Conservation (phyloP, 306 rosid species). For the Pyrus betulifolia region DNA sequence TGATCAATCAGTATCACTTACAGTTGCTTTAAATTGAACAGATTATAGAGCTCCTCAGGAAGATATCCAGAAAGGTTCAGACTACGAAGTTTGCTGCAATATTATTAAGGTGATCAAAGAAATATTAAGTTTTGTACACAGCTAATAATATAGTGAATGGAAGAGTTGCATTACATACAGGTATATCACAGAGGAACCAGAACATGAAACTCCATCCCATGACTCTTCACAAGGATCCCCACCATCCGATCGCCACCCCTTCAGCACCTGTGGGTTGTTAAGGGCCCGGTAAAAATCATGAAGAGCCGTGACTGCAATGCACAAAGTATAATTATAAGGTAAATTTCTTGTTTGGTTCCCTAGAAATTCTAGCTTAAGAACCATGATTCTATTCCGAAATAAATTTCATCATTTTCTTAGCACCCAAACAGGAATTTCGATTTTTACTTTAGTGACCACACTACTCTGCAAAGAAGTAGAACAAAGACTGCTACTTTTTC, state of each 20-base stretch:
- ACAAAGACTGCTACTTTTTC: not conserved
- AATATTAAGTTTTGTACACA: not conserved
- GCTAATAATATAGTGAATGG: not conserved
- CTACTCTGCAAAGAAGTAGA: not conserved
- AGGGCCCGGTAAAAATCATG: conserved; percentile 52
- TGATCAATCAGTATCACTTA: conserved; percentile 21
- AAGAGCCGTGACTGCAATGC: conserved; percentile 55
- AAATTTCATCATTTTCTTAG: not conserved
- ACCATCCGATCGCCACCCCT: conserved; percentile 55
- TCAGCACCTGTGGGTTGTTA: conserved; percentile 47
- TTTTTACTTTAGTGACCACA: not conserved
- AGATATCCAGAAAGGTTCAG: conserved; percentile 71
- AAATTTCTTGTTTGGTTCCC: not conserved
- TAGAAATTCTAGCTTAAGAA: not conserved
- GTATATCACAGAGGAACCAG: conserved; percentile 65
- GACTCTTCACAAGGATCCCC: conserved; percentile 80
- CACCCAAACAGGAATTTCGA: not conserved
- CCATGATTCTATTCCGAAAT: not conserved
- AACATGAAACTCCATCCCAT: conserved; percentile 84
- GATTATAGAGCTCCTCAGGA: conserved; percentile 51
- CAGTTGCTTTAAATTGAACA: conserved; percentile 64
- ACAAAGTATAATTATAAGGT: not conserved
- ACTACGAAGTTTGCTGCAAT: conserved; percentile 61
- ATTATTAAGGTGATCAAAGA: not conserved
- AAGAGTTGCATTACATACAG: conserved; percentile 41